Base-by-base conservation (phyloP, 2,329 filamentous ascomycete genomes). In the Ceratocystis albifundus region DNA sequence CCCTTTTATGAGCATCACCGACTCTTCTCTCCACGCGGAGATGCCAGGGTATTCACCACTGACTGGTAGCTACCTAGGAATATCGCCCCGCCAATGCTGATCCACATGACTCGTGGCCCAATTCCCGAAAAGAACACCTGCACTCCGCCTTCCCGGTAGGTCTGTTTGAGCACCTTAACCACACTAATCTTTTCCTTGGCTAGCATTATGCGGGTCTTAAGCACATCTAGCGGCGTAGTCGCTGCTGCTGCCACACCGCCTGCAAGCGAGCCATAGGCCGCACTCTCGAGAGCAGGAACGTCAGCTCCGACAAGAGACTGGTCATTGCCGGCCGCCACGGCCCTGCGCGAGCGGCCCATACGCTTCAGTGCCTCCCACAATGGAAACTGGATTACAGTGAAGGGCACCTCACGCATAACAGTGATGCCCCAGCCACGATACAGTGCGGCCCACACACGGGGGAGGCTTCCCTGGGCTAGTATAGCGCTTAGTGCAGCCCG, bases 171-270 rank as follows among this genome's bases (percentile, higher is more conserved):
- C 68, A 96, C 80, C 3, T 75, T 74, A 44, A 77, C 74, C 69
- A 85, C 81, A 12, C 80, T 82, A 74, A 83, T 83, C 71, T 79
- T 84, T 78, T 87, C 84, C 72, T 84, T 82, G 15, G 89, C 88
- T 71, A 99, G 79, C 94, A 99, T 99, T 76, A 97, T 87, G 70
- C 94, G 81, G 70, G 94, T 99, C 84, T 99, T 99, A 70, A 99
- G 80, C 69, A 99, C 94, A 76, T 99, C 94, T 69, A 99, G 77
- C 48, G 94, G 94, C 64, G 94, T 99, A 28, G 94, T 99, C 68
- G 93, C 74, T 0, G 84, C 93, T 0, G 94, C 94, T 0, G 94
- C 91, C 48, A 96, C 80, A 0, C 87, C 91, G 0, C 94, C 94
- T 0, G 90, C 86, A 45, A 91, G 73, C 71, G 88, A 92, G 0